Percentiles rank a stretch among this genome's conserved stretches.
Evolutionary conservation across 2,329 filamentous ascomycete species (phyloP).

Genomic region (Epichloe sibirici): DNA sequence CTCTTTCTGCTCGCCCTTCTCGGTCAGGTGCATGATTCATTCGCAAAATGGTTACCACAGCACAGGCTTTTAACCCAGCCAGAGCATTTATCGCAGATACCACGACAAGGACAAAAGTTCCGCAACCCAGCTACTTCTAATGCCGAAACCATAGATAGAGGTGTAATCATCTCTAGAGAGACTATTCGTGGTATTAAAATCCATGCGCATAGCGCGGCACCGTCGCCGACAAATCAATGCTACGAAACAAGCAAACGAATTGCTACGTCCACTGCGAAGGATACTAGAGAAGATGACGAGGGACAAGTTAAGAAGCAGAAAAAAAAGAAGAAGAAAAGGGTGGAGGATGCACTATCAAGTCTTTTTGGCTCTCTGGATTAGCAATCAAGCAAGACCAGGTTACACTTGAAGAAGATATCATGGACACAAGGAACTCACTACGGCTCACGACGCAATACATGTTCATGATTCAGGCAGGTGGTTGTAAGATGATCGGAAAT

Average conservation of each 20-base stretch:
- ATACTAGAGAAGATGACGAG: constrained; percentile 7
- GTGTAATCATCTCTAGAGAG: constrained; percentile 18
- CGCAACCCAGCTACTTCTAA: not conserved
- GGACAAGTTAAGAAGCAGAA: constrained; percentile 28
- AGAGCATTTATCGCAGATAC: not conserved
- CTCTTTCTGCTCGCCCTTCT: constrained; percentile 54
- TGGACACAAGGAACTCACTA: not conserved
- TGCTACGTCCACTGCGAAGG: not conserved
- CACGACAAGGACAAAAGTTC: not conserved
- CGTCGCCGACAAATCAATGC: constrained; percentile 1
- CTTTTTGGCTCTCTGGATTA: constrained; percentile 48
- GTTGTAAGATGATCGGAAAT: not conserved
- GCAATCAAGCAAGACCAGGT: not conserved
- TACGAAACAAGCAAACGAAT: not conserved
- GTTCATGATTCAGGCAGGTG: not conserved
- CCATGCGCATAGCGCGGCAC: not conserved
- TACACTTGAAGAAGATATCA: not conserved
- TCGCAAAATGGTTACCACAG: constrained; percentile 23
- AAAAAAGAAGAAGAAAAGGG: constrained; percentile 41
- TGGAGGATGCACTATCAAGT: constrained; percentile 60
- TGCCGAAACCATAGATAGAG: constrained; percentile 13
- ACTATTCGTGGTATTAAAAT: constrained; percentile 2
- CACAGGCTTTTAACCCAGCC: not conserved
- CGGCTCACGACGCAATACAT: not conserved
- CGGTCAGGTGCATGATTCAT: constrained; percentile 40